Base-by-base conservation (phyloP, 108 stramenopile genomes). In the Skeletonema costatum region DNA sequence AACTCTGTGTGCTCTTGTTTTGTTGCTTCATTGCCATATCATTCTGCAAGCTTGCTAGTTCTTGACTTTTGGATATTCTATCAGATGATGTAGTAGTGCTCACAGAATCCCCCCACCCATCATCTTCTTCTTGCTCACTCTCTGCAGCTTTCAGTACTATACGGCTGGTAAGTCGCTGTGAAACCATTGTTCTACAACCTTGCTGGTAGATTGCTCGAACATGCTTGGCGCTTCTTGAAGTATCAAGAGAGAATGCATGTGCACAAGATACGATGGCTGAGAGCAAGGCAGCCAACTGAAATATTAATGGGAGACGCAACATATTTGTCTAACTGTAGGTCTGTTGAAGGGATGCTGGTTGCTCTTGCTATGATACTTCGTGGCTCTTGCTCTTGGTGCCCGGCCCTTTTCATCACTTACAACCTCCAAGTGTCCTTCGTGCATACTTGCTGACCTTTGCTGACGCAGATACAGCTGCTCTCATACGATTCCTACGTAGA, bases 191-290 rank as follows among this genome's bases (percentile, higher is more conserved):
- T 21, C 51, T 53, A 9, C 19, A 53, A 1, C 25, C 51, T 21
- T 53, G 51, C 51, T 53, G 17, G 21, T 11, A 73, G 84, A 58
- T 44, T 87, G 51, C 87, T 25, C 25, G 25, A 86, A 41, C 39
- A 41, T 11, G 39, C 39, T 11, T 41, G 12, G 39, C 39, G 39
- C 39, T 12, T 41, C 68, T 53, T 78, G 59, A 42, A 76, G 16
- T 77, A 86, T 50, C 53, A 71, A 32, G 76, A 77, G 13, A 74
- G 59, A 12, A 41, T 82, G 13, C 29, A 60, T 17, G 59, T 82
- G 12, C 60, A 68, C 53, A 56, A 46, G 16, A 46, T 41, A 41
- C 12, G 44, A 46, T 16, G 44, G 2, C 44, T 46, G 44, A 46
- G 16, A 46, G 3, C 16, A 46, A n/a, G 3, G 44, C 44, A 46